Base-by-base conservation (phyloP, 225 moss, liverwort and hornwort species). In the Straminergon stramineum region DNA sequence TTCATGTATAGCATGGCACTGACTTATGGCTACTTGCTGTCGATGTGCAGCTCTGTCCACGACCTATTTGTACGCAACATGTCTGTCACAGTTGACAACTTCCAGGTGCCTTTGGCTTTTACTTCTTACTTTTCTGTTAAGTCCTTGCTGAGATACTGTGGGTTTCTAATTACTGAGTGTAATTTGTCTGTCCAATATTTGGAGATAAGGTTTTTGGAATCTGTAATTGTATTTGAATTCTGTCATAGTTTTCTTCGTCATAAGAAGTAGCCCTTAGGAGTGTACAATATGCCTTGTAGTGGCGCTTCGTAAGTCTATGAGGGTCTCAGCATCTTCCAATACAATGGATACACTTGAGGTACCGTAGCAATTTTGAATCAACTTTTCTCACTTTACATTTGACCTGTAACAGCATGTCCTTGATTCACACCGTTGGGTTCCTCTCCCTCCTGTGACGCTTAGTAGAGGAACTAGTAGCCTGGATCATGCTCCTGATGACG, bases 401-500 rank as follows among this genome's bases (percentile, higher is more conserved):
- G 71, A 80, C 88, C 56, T 92, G 26, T 88, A 73, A 89, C 93
- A 99, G 99, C 99, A 95, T 93, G 99, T 99, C 75, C 90, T 97
- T 87, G 97, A 97, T 93, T 95, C 95, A 11, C 99, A 99, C 89
- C 95, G 97, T 86, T 99, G 99, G 99, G 96, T 96, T 91, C 97
- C 97, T 88, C 96, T 97, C 62, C 99, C 96, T 88, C 94, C 96
- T 87, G 96, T 97, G 60, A 95, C 96, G 84, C 93, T 95, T 84
- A 82, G 95, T 86, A 90, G 93, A 89, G 92, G 93, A 90, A 91
- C 90, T 66, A 94, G 93, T 87, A 86, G 90, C 90, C 64, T 93
- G 43, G 96, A 96, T 92, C 88, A 94, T 87, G 75, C 90, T 91
- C 71, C 89, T 78, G 96, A 99, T 88, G 99, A 96, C 85, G 90